These are phyloP conservation scores for Candida coquimbonensis DNA, from an alignment of 805 yeast species.

Conservation along the genomic window DNA sequence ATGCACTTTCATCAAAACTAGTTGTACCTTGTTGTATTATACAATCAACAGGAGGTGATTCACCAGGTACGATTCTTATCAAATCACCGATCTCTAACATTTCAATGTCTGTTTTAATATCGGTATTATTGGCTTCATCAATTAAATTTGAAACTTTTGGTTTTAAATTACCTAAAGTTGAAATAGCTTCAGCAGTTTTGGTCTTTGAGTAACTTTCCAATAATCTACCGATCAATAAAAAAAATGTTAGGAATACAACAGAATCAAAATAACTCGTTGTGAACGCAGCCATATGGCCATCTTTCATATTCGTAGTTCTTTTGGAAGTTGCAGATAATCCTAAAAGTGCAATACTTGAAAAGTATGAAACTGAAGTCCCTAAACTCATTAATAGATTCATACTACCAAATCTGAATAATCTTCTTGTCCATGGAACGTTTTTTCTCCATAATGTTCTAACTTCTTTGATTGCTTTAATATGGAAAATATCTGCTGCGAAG, in stretches of 20 bases:
- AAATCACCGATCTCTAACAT: slow-evolving; percentile 46
- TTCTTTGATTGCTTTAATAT: slow-evolving; percentile 57
- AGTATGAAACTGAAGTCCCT: slow-evolving; percentile 68
- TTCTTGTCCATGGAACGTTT: slow-evolving; percentile 45
- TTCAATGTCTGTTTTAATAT: slow-evolving; percentile 32
- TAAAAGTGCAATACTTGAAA: slow-evolving; percentile 56
- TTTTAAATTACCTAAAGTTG: slow-evolving; percentile 45
- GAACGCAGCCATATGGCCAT: slow-evolving; percentile 29
- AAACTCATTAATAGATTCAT: slow-evolving; percentile 68
- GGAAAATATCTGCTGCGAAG: slow-evolving; percentile 69
- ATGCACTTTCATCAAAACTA: slow-evolving; percentile 53
- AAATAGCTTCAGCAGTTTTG: slow-evolving; percentile 60
- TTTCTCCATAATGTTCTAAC: slow-evolving; percentile 48
- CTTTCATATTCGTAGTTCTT: background rate
- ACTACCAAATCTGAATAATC: slow-evolving; percentile 66
- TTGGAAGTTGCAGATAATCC: slow-evolving; percentile 33
- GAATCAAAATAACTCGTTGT: slow-evolving; percentile 72
- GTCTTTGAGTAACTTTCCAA: slow-evolving; percentile 61
- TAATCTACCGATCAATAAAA: slow-evolving; percentile 62
- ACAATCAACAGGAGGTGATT: slow-evolving; percentile 55
- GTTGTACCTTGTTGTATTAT: slow-evolving; percentile 40
- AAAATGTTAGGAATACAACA: slow-evolving; percentile 68
- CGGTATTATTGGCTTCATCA: slow-evolving; percentile 23
- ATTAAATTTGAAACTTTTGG: slow-evolving; percentile 42
- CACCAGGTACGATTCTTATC: slow-evolving; percentile 45